Percentiles rank a stretch among this genome's conserved stretches.
Evolutionary conservation across 192 early-diverging fungal genomes (phyloP).

Genomic region (Linnemannia hyalina): DNA sequence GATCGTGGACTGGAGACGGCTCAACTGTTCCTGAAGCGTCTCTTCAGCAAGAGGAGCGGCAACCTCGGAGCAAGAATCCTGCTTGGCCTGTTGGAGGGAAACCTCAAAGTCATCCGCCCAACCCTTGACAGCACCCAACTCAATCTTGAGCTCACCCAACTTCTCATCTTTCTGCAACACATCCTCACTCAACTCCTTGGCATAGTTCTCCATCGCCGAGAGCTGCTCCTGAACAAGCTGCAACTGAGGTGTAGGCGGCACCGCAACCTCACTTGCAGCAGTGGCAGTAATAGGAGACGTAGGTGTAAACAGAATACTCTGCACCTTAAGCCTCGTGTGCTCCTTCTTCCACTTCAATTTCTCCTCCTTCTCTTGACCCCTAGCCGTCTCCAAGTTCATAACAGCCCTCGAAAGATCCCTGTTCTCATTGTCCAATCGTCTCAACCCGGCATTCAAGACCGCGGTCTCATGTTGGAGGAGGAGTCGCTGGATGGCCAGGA

Average conservation of each 20-base stretch:
- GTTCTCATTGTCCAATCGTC: conserved; percentile 38
- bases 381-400: conserved; percentile 25
- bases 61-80: not conserved
- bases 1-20: conserved; percentile 19
- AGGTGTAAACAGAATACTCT: conserved; percentile 32
- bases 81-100: not conserved
- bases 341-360: conserved; percentile 47
- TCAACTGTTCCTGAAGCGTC: conserved; percentile 11
- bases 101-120: conserved; percentile 35
- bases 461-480: conserved; percentile 43
- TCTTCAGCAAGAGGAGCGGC: not conserved
- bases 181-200: conserved; percentile 43
- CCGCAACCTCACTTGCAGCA: not conserved
- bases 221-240: conserved; percentile 13
- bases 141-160: not conserved
- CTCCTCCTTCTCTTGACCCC: conserved; percentile 39
- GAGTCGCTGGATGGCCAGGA: conserved; percentile 23
- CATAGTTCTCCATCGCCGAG: conserved; percentile 28
- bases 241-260: not conserved
- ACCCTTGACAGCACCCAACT: conserved; percentile 6
- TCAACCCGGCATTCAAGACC: conserved; percentile 41
- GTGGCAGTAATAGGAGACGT: not conserved
- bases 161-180: conserved; percentile 34
- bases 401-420: conserved; percentile 39
- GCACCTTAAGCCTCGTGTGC: conserved; percentile 41